These are phyloP conservation scores for Arthrobotrys sinensis DNA, from an alignment of 2,329 filamentous ascomycete species.

Conservation along the genomic window DNA sequence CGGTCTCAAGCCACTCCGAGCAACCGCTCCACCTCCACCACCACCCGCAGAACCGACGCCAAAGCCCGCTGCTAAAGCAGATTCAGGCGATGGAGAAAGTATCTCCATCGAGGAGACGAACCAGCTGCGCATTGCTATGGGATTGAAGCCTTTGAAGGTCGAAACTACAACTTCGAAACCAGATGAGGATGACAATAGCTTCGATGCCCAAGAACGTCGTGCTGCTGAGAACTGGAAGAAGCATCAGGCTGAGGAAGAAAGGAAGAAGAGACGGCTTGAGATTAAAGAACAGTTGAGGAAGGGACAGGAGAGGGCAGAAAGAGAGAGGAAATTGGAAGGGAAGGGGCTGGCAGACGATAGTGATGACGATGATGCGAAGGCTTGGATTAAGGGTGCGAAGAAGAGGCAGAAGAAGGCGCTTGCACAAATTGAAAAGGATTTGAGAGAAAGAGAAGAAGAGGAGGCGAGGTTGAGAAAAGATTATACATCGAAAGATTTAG, in stretches of 20 bases:
- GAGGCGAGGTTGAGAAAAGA: conserved; percentile 76
- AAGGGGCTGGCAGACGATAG: conserved; percentile 85
- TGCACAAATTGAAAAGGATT: conserved; percentile 77
- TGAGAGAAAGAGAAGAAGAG: conserved; percentile 78
- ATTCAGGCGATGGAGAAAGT: conserved; percentile 69
- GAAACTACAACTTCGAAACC: conserved; percentile 68
- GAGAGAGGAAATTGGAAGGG: conserved; percentile 82
- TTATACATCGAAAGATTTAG: conserved; percentile 88
- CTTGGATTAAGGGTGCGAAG: conserved; percentile 91
- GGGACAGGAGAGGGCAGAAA: conserved; percentile 85
- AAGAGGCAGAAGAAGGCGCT: conserved; percentile 94
- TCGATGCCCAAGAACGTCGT: conserved; percentile 72
- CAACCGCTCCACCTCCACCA: conserved; percentile 75
- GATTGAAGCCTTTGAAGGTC: conserved; percentile 89
- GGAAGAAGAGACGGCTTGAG: conserved; percentile 80
- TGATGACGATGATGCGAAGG: conserved; percentile 76
- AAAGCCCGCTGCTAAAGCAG: conserved; percentile 65
- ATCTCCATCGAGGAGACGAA: conserved; percentile 93
- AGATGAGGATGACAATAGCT: conserved; percentile 77
- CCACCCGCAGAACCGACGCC: conserved; percentile 69
- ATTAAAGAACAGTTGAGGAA: conserved; percentile 87
- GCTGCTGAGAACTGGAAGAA: conserved; percentile 68
- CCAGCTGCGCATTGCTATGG: conserved; percentile 88
- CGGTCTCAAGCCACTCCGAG: conserved; percentile 89
- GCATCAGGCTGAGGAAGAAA: conserved; percentile 80